phyloP scores from a whole-genome alignment of 495 filamentous ascomycete species.

The Neurospora pannonica region DNA sequence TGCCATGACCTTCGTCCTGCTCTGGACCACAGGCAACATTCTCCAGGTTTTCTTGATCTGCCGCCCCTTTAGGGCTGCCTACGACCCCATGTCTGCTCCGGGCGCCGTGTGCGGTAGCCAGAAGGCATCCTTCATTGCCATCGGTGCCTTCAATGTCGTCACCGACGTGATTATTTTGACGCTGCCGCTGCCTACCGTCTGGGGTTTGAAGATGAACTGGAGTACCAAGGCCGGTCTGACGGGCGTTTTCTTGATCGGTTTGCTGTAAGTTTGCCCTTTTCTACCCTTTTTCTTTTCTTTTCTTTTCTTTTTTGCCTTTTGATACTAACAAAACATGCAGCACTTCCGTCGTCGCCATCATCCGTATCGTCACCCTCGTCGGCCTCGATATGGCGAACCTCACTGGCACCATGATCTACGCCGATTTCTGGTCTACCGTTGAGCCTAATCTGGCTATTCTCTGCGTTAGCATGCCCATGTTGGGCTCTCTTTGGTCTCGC shows the following conservation, averaged over 20 bases:
- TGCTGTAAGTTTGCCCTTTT: constrained; percentile 6
- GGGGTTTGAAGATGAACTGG: constrained; percentile 13
- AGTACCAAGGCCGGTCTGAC: constrained; percentile 15
- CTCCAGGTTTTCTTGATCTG: constrained; percentile 18
- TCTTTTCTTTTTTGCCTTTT: neutral
- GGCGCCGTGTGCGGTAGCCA: constrained; percentile 6
- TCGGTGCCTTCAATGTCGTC: constrained; percentile 20
- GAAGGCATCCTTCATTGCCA: constrained; percentile 12
- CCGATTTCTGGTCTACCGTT: constrained; percentile 23
- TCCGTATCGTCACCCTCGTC: constrained; percentile 19
- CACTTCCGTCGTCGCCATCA: constrained; percentile 12
- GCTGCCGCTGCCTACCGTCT: constrained; percentile 15
- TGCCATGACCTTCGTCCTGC: constrained; percentile 6
- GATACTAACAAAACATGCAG: neutral
- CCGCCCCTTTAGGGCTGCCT: constrained; percentile 12
- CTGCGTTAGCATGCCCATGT: constrained; percentile 24
- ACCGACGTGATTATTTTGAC: constrained; percentile 18
- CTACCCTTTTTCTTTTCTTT: neutral
- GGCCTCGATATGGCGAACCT: constrained; percentile 12
- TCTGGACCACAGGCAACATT: constrained; percentile 12
- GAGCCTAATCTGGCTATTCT: constrained; percentile 23
- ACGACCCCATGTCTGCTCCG: constrained; percentile 5
- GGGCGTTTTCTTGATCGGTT: constrained; percentile 20
- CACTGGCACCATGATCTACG: constrained; percentile 17
- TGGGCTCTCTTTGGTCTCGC: constrained; percentile 9